Evolutionary conservation across 2,329 filamentous ascomycete genomes (phyloP), one percentile per base, ranked within the genome.

Genomic region (Cladophialophora bantiana): DNA sequence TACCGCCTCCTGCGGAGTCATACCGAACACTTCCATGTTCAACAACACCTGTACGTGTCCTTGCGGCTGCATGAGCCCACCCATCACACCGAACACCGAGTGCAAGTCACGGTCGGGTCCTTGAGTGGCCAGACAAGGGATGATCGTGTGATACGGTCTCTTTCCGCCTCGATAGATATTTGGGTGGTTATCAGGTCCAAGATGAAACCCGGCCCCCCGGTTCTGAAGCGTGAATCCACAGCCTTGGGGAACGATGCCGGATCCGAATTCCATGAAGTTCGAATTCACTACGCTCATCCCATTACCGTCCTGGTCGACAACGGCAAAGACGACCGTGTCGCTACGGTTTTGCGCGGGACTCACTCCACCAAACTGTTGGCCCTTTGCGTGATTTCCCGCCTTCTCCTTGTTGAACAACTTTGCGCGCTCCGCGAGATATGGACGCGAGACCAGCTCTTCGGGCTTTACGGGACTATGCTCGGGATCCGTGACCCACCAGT

Each of bases 51-150:
- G 95, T 0, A 98, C 90, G 68, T 98, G 95, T 20, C 94, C 95
- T 79, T 98, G 94, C 0, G 95, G 95, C 80, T 99, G 95, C 91
- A 98, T 98, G 80, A 96, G 97, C 2, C 93, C 94, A 60, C 95
- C 95, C 95, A 98, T 98, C 68, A 98, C 94, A 62, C 95, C 95
- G 74, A 94, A 97, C 0, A 96, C 91, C 4, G 88, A 90, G 77
- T 97, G 92, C 64, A 98, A 80, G 55, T 86, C 89, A 26, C 87
- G 54, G 26, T 53, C 70, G 7, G 65, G 62, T 10, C 68, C 66
- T 72, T 95, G 92, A 0, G 95, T 98, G 18, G 94, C 88, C 78
- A 97, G 85, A 0, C 91, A 94, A 0, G 95, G 94, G 74, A 99
- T 99, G 78, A 99, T 98, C 64, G 95, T 99, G 79, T 98, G 95